Conservation (phyloP, 805 yeast genomes). For the Candida silvicultrix region DNA sequence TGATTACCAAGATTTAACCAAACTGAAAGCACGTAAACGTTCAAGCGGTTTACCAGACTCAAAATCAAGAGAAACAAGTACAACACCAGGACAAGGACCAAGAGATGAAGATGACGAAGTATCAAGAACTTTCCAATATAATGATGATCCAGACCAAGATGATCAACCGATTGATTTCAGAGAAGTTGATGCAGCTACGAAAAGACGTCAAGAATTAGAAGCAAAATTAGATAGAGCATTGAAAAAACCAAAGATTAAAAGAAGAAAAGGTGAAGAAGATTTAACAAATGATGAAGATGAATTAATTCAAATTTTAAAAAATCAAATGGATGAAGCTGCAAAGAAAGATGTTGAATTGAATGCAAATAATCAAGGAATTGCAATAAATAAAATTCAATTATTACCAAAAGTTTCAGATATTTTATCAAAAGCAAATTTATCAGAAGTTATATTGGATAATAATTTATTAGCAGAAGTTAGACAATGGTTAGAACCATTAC, state of each 20-base stretch:
- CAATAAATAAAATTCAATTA: constrained; percentile 63
- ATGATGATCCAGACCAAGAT: constrained; percentile 22
- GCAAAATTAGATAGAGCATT: constrained; percentile 73
- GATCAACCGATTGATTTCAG: constrained; percentile 2
- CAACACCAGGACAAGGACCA: constrained; percentile 3
- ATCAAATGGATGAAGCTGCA: constrained; percentile 86
- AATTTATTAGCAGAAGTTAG: constrained; percentile 89
- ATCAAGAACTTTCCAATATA: constrained; percentile 4
- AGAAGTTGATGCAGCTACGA: constrained; percentile 17
- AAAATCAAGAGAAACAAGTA: constrained; percentile 1
- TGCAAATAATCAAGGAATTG: constrained; percentile 40
- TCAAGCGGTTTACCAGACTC: constrained; percentile 1
- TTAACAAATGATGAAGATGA: constrained; percentile 95
- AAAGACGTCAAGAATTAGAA: constrained; percentile 73
- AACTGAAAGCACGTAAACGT: constrained; percentile 17
- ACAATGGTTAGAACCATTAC: constrained; percentile 96
- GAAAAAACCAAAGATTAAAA: constrained; percentile 56
- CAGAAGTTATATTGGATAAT: constrained; percentile 91
- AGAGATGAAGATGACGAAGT: background rate
- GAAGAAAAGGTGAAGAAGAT: constrained; percentile 82
- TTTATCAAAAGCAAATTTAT: constrained; percentile 74
- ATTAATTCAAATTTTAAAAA: constrained; percentile 71
- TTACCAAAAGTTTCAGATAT: constrained; percentile 74
- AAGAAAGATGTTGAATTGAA: constrained; percentile 58
- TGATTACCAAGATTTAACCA: constrained; percentile 18